Evolutionary conservation across 495 filamentous ascomycete species (phyloP), one percentile per base, ranked within the genome.

Genomic region (Oidiodendron maius): DNA sequence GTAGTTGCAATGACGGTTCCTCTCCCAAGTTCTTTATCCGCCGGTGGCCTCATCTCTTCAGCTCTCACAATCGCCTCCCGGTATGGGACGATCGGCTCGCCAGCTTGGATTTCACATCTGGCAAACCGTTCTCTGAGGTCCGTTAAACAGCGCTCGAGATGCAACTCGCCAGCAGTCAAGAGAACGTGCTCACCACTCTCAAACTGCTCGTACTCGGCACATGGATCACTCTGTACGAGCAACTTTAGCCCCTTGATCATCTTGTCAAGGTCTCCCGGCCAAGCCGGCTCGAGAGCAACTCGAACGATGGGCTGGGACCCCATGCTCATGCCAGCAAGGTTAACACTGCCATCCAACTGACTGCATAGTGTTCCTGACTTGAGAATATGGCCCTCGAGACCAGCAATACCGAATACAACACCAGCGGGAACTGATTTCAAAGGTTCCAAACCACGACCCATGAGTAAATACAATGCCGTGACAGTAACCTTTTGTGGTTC

Each of bases 361-460:
- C 85, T 93, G 67, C 90, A 96, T 2, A 99, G 74, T 0, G 93
- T 99, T 8, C 90, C 94, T 18, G 89, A 91, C 63, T 99, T 99
- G 37, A 99, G 70, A 16, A 99, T 83, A 50, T 88, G 79, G 21
- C 91, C 93, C 53, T 90, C 90, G 9, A 99, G 76, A 16, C 93
- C 93, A 15, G 81, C 87, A 26, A 99, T 89, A n/a, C 91, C 93
- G 60, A 97, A 96, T 8, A 99, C 87, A 8, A 93, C 89, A 23
- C 93, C 93, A 17, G 93, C 91, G 2, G 93, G 90, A 0, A 97
- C 90, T 0, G 86, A 86, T 35, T 77, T 70, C 2, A 99, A 78
- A 0, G 84, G 74, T 57, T 97, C 93, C 1, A 99, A 74, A 51
- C 84, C 82, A 35, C 90, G 77, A 26, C 93, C 93, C 93, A 99